Evolutionary conservation across 2,329 filamentous ascomycete genomes (phyloP).

Genomic region (Botryosphaeria dothidea): DNA sequence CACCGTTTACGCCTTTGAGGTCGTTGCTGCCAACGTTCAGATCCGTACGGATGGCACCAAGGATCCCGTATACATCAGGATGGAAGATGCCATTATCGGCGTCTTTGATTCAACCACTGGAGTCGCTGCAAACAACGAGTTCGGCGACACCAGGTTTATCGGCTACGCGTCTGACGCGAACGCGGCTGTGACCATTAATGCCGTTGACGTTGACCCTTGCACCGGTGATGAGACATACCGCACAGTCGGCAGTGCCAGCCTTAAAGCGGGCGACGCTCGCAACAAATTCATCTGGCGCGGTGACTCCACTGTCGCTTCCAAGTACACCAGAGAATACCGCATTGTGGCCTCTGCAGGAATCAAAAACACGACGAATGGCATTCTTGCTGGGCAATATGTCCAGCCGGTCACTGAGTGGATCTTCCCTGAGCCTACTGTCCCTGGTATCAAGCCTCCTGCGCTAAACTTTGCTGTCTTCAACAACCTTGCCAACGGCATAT

Average conservation of each 20-base stretch:
- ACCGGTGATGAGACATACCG: slow-evolving; percentile 42
- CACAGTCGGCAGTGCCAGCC: slow-evolving; percentile 35
- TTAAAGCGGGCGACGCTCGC: slow-evolving; percentile 33
- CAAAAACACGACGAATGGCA: slow-evolving; percentile 39
- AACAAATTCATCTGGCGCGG: slow-evolving; percentile 44
- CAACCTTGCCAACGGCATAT: slow-evolving; percentile 35
- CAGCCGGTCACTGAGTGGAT: slow-evolving; percentile 47
- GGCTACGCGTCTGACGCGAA: slow-evolving; percentile 42
- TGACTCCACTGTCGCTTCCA: slow-evolving; percentile 23
- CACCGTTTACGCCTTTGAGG: slow-evolving; percentile 40
- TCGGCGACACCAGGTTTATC: slow-evolving; percentile 39
- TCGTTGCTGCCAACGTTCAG: slow-evolving; percentile 43
- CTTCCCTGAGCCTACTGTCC: slow-evolving; percentile 43
- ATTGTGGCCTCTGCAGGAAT: slow-evolving; percentile 37
- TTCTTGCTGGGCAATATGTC: slow-evolving; percentile 45
- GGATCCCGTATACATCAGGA: slow-evolving; percentile 41
- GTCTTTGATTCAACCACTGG: slow-evolving; percentile 31
- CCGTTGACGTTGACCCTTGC: slow-evolving; percentile 46
- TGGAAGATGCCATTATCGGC: slow-evolving; percentile 46
- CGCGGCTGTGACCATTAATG: slow-evolving; percentile 35
- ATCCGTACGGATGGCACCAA: slow-evolving; percentile 35
- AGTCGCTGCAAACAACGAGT: slow-evolving; percentile 34
- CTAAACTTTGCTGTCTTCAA: slow-evolving; percentile 36
- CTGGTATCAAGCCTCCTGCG: slow-evolving; percentile 37
- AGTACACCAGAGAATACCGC: slow-evolving; percentile 45